Base-by-base conservation (phyloP, 1,284 basidiomycete species). In the Pisolithus thermaeus region DNA sequence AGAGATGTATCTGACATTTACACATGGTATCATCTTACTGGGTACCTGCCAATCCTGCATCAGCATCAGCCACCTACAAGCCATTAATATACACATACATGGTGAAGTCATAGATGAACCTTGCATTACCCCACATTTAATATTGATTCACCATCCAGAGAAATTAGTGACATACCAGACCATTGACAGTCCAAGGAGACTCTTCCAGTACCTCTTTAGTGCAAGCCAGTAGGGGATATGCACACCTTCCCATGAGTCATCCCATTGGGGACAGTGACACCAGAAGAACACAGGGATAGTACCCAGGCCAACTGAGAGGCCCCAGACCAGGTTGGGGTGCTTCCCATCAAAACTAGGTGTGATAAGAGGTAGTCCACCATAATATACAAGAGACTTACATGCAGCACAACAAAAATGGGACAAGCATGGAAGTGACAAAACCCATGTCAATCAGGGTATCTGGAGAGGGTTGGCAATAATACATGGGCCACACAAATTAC, bases 361-460 rank as follows among this genome's bases (percentile, higher is more conserved):
- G 2, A 41, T 52, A 12, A 46, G 9, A 22, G 22, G 32, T 22
- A 38, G 27, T 18, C 8, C 36, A 55, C 35, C 45, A 41, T 25
- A n/a, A 36, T 8, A 7, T 9, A 20, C 8, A 27, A 11, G 37
- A 12, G 32, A 35, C 84, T 51, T 57, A 90, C 80, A 94, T 94
- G 88, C 88, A 92, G 61, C 83, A 85, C 32, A 91, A 73, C 27
- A 95, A 85, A 20, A 93, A 77, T 9, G 92, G 89, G 3, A 93
- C 88, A 54, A 97, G 92, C 28, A 87, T 75, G 6, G 90, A 75
- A 49, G 93, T 66, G n/a, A 93, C 90, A 64, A 94, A 97, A 42
- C 91, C 94, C 52, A 86, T 64, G 65, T 96, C 93, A 59, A 97
- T 92, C 90, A 93, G 93, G 11, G 77, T 73, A 66, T 92, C 87